Conservation (phyloP, 2,329 filamentous ascomycete species). For the Bretziella fagacearum region DNA sequence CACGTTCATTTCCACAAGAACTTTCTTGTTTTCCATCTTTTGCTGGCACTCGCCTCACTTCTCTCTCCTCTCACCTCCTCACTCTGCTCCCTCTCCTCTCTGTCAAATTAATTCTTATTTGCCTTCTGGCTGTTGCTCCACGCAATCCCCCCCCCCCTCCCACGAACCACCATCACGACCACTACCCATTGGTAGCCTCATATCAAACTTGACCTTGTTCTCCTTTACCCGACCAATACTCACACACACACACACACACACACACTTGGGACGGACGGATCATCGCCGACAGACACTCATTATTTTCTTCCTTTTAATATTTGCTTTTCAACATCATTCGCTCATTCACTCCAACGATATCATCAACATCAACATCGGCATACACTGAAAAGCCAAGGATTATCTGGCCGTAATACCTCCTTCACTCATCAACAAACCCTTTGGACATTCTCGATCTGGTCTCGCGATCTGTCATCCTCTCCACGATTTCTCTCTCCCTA, state of each 20-base stretch:
- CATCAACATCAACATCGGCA: background rate
- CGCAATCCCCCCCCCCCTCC: too few relatives aligned
- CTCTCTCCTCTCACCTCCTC: too few relatives aligned
- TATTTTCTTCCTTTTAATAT: conserved; percentile 13
- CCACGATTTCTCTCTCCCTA: conserved; percentile 13
- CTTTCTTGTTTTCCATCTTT: background rate
- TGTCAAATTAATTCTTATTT: background rate
- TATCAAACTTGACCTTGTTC: too few relatives aligned
- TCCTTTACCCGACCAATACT: too few relatives aligned
- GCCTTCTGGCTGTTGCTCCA: too few relatives aligned
- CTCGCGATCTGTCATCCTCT: conserved; percentile 16
- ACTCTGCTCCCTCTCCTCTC: too few relatives aligned
- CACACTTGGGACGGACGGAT: background rate
- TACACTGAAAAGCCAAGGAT: too few relatives aligned
- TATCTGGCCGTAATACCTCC: background rate
- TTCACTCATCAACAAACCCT: background rate
- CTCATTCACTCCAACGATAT: background rate
- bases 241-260: too few relatives aligned
- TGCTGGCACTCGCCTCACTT: conserved; percentile 1
- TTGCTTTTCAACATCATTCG: background rate
- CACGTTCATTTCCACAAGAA: background rate
- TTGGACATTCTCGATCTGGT: conserved; percentile 12
- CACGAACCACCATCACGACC: too few relatives aligned
- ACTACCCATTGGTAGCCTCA: too few relatives aligned
- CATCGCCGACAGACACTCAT: background rate